Evolutionary conservation across 2,329 filamentous ascomycete genomes (phyloP), one percentile per base, ranked within the genome.

Genomic region (Fusarium tupiense): DNA sequence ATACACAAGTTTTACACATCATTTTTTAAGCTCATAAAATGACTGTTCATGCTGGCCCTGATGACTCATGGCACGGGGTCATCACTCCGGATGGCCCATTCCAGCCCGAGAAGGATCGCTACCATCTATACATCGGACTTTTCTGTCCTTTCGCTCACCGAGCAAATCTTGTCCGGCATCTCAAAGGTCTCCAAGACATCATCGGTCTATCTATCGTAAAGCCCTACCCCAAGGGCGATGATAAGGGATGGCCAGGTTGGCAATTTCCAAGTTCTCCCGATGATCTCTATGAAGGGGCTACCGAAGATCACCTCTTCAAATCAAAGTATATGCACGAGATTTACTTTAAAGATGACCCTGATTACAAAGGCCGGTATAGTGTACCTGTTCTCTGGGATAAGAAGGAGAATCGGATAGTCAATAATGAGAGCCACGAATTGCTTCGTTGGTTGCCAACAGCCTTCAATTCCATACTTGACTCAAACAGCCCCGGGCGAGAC

Each of bases 381-480:
- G 93, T 95, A 8, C 93, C 93, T 0, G 90, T 91, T 0, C 85
- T 95, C 20, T 93, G 90, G 85, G 92, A 94, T 75, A 92, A 89
- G 79, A 89, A 91, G 80, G 85, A 85, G 54, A 88, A 90, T 56
- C 89, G 86, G 46, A 94, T 96, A 74, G 93, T 96, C 61, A 94
- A 89, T 85, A 96, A 96, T 75, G 94, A 96, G 85, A 93, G 91
- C 71, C 89, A 89, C 64, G 94, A 96, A 82, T 94, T 96, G 77
- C 94, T 96, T 76, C 90, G 93, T 77, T 95, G 96, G 92, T 85
- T 96, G 69, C 94, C 94, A 82, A 86, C 87, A n/a, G 92, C 90
- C 60, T 95, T 95, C 77, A 91, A 94, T 75, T 83, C 86, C 56
- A 77, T 91, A 20, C 78, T 91, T 3, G 49, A 33, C 85, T 86